Percentiles rank a stretch among this genome's conserved stretches.
Conservation (phyloP, 2,329 filamentous ascomycete species). For the Venturia effusa region DNA sequence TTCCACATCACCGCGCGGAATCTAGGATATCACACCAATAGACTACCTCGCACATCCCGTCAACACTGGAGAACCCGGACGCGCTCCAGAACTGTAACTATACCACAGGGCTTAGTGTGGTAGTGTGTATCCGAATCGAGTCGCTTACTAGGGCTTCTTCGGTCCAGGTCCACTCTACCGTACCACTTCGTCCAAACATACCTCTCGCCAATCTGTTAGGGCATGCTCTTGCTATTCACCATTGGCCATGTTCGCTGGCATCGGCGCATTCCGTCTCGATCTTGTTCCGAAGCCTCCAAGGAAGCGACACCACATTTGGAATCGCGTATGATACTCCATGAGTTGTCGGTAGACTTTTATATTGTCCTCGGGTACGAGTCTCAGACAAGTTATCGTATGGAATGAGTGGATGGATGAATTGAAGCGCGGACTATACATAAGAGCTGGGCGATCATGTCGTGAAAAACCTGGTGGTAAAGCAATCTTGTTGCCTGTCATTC, state of each 20-base stretch:
- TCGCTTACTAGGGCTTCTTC: neutral
- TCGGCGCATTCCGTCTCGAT: neutral
- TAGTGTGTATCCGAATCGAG: neutral
- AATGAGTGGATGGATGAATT: too few relatives aligned
- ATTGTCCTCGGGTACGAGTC: neutral
- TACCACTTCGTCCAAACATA: neutral
- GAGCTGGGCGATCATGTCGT: neutral
- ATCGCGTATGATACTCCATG: neutral
- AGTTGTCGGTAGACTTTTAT: neutral
- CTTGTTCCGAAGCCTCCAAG: neutral
- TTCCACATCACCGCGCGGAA: too few relatives aligned
- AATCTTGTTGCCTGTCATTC: neutral
- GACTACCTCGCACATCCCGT: too few relatives aligned
- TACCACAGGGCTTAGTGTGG: neutral
- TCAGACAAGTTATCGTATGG: neutral
- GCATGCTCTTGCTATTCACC: neutral
- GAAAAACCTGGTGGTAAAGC: neutral
- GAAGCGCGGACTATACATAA: neutral
- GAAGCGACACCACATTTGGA: neutral
- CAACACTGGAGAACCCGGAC: neutral
- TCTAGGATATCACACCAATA: too few relatives aligned
- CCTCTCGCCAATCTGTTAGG: neutral
- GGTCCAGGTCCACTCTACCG: neutral
- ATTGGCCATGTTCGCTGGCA: neutral
- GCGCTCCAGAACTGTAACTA: neutral